phyloP scores from a whole-genome alignment of 1,284 basidiomycete species.

The Boletellus deceptivus region DNA sequence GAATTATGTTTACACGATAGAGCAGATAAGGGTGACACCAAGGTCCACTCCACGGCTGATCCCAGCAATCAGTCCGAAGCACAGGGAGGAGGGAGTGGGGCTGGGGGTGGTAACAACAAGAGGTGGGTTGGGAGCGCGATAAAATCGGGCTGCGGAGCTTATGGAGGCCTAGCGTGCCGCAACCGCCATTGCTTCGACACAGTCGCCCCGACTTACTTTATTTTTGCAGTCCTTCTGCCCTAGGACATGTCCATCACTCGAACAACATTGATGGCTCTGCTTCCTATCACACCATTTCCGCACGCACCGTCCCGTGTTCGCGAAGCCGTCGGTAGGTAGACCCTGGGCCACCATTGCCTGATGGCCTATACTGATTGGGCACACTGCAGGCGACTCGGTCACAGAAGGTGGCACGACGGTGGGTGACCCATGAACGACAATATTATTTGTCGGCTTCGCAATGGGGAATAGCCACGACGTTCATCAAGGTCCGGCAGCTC shows the following conservation, averaged over 20 bases:
- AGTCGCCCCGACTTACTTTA: conserved; percentile 3
- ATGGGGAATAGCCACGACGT: conserved; percentile 10
- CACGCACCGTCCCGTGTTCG: conserved; percentile 12
- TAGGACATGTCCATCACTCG: conserved; percentile 7
- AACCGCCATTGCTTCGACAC: conserved; percentile 24
- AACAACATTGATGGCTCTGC: conserved; percentile 8
- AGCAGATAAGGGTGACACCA: conserved; percentile 32
- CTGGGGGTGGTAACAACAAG: not conserved
- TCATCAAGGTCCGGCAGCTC: conserved; percentile 18
- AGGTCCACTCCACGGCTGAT: conserved; percentile 12
- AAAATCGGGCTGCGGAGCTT: conserved; percentile 11
- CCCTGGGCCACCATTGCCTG: conserved; percentile 15
- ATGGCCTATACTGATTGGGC: conserved; percentile 24
- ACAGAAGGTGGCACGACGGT: conserved; percentile 22
- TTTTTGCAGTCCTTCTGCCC: conserved; percentile 6
- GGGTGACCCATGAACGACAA: conserved; percentile 13
- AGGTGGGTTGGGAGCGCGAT: conserved; percentile 19
- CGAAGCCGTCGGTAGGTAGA: not conserved
- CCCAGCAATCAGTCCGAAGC: conserved; percentile 7
- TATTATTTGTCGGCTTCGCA: conserved; percentile 20
- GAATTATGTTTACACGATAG: conserved; percentile 36
- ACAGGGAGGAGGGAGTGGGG: not conserved
- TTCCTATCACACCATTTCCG: conserved; percentile 23
- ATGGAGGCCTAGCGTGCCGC: not conserved
- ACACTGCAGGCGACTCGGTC: conserved; percentile 16